Evolutionary conservation across 805 yeast genomes (phyloP), one percentile per base, ranked within the genome.

Genomic region (Wickerhamiella qilinensis): DNA sequence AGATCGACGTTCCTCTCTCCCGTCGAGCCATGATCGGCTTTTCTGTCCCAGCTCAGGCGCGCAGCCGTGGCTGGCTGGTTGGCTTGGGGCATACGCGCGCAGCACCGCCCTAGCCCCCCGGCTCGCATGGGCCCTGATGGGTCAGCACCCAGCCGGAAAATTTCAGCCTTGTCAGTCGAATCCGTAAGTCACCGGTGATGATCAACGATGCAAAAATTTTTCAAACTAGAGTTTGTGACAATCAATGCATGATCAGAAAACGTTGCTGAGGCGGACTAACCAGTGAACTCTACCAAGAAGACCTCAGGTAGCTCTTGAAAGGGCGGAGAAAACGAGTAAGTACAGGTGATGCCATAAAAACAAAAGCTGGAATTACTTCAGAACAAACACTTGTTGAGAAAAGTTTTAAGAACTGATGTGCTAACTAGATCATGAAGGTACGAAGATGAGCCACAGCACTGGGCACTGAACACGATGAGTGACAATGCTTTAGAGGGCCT

Each of bases 311-410:
- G 18, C 7, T 30, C 25, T 20, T 19, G 20, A n/a, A 28, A 3
- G 30, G 20, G 17, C 20, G 19, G 14, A 36, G 11, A 20, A 29
- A 41, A 47, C 46, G 22, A 15, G 52, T 45, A 49, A 40, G 52
- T 47, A 42, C 52, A 47, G 38, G 47, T 57, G 62, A 58, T 57
- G 63, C 56, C 44, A 36, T 63, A 62, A 78, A 80, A 83, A 79
- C 81, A 74, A 67, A 80, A 80, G 94, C 94, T 85, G 96, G 96
- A 85, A 85, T 85, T 85, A 85, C 95, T 76, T 78, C 96, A 78
- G 96, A 85, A 76, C 62, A 22, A n/a, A 68, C 64, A 62, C 62
- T 67, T 82, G 84, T 79, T 77, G 85, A 82, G 60, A 66, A 68
- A 67, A 67, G 70, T 69, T 67, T 68, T 44, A 41, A 18, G 43